Conservation (phyloP, 495 filamentous ascomycete species). For the Neurospora terricola region DNA sequence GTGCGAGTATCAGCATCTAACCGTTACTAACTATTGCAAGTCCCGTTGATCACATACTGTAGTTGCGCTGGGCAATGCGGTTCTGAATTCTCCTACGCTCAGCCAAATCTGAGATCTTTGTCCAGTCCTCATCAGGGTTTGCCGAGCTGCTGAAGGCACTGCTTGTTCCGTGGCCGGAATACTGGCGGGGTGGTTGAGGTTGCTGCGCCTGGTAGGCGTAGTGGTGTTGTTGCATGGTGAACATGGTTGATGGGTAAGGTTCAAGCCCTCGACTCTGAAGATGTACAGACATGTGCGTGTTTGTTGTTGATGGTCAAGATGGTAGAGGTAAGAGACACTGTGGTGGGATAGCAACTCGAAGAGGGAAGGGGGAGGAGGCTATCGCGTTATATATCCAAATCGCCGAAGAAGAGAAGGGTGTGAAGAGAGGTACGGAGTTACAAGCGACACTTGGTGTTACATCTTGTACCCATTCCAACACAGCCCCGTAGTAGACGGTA, state of each 20-base stretch:
- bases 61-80: constrained; percentile 94
- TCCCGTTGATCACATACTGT: constrained; percentile 57
- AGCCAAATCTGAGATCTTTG: constrained; percentile 94
- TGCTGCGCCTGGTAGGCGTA: constrained; percentile 31
- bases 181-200: constrained; percentile 40
- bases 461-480: neutral
- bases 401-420: neutral
- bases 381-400: neutral
- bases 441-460: neutral
- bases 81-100: constrained; percentile 94
- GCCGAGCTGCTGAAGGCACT: constrained; percentile 95
- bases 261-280: neutral
- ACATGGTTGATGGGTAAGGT: constrained; percentile 24
- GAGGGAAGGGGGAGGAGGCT: neutral
- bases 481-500: neutral
- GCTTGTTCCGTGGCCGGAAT: constrained; percentile 65
- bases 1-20: constrained; percentile 3
- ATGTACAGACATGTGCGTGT: neutral
- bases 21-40: neutral
- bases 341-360: neutral
- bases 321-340: neutral
- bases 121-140: constrained; percentile 98
- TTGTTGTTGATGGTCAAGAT: neutral
- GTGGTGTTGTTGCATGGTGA: constrained; percentile 34
- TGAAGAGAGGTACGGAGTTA: neutral